Evolutionary conservation across 768 basidiomycete species (phyloP).

Genomic region (Boletus tomentosulus): DNA sequence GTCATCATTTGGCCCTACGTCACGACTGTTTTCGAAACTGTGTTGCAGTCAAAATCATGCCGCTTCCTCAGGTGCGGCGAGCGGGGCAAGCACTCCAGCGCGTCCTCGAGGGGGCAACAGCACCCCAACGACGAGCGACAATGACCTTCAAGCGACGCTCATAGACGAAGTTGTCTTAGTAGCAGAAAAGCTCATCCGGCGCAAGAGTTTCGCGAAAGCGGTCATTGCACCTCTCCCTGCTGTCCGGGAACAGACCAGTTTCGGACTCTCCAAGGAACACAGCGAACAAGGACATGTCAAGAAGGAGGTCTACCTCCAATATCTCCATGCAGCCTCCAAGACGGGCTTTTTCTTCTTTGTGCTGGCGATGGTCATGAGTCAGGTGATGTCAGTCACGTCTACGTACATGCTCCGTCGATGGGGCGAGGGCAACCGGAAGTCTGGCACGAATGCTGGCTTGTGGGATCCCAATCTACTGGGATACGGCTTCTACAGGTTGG

Average conservation of each 20-base stretch:
- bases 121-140: slow-evolving; percentile 20
- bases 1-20: slow-evolving; percentile 19
- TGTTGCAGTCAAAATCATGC: slow-evolving; percentile 44
- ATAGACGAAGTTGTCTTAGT: not conserved
- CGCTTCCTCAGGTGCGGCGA: slow-evolving; percentile 39
- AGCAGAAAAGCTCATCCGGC: slow-evolving; percentile 55
- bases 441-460: slow-evolving; percentile 56
- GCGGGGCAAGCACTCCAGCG: slow-evolving; percentile 48
- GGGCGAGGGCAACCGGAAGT: slow-evolving; percentile 72
- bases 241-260: slow-evolving; percentile 36
- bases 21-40: not conserved
- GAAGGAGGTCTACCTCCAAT: slow-evolving; percentile 65
- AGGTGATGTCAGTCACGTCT: slow-evolving; percentile 55
- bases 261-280: slow-evolving; percentile 63
- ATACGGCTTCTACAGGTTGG: slow-evolving; percentile 66
- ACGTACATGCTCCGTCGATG: slow-evolving; percentile 72
- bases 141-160: slow-evolving; percentile 7
- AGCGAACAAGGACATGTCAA: slow-evolving; percentile 81
- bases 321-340: slow-evolving; percentile 76
- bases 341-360: slow-evolving; percentile 67
- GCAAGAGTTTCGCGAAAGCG: slow-evolving; percentile 57
- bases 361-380: slow-evolving; percentile 48
- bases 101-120: slow-evolving; percentile 19
- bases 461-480: slow-evolving; percentile 50
- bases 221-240: slow-evolving; percentile 41